phyloP scores from a whole-genome alignment of 2,329 filamentous ascomycete species.

The Penicillium sp. region DNA sequence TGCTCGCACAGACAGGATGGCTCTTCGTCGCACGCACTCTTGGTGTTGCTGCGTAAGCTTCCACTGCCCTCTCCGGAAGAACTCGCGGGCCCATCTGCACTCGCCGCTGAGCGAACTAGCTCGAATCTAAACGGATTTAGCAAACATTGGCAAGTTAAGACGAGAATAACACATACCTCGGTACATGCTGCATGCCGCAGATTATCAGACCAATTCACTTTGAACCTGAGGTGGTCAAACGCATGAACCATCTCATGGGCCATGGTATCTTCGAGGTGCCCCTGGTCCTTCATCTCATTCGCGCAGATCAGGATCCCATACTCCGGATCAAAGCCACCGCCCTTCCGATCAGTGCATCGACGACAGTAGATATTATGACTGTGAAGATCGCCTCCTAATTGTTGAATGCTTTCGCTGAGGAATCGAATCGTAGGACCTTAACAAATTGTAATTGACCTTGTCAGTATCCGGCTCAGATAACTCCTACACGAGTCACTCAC shows the following conservation, averaged over 20 bases:
- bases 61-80: conserved; percentile 81
- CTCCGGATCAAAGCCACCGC: conserved; percentile 80
- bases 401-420: conserved; percentile 74
- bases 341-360: conserved; percentile 69
- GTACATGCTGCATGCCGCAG: conserved; percentile 89
- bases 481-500: conserved; percentile 27
- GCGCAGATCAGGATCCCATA: conserved; percentile 91
- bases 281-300: conserved; percentile 77
- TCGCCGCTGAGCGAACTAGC: conserved; percentile 91
- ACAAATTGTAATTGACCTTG: not conserved
- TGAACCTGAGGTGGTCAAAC: conserved; percentile 88
- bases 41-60: conserved; percentile 90
- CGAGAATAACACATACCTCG: conserved; percentile 59
- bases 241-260: conserved; percentile 98
- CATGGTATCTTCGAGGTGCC: conserved; percentile 87
- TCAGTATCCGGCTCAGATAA: conserved; percentile 2
- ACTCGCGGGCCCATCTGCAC: conserved; percentile 84
- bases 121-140: conserved; percentile 63
- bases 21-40: conserved; percentile 79
- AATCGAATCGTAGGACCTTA: conserved; percentile 77
- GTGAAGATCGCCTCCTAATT: conserved; percentile 74
- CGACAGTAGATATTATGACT: conserved; percentile 75
- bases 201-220: conserved; percentile 77
- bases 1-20: conserved; percentile 73
- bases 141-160: not conserved